Conservation (phyloP, 441 rosid species). For the Isatis lusitanica region DNA sequence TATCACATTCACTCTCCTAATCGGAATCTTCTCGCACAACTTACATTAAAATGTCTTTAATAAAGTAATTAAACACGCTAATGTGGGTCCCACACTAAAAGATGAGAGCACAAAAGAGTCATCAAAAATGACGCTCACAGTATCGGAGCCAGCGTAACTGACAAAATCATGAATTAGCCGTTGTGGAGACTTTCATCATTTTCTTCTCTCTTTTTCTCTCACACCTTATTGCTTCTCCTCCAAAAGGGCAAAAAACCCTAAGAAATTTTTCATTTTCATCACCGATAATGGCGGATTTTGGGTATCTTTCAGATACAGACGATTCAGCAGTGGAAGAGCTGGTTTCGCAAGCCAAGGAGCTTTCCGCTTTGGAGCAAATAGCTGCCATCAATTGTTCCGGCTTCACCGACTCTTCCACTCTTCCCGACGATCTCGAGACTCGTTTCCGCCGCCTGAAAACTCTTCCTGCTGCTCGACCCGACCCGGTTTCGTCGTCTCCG, state of each 20-base stretch:
- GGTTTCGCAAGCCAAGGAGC: conserved; percentile 66
- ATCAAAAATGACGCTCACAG: conserved; percentile 15
- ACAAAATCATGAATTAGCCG: conserved; percentile 55
- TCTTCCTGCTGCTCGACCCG: conserved; percentile 40
- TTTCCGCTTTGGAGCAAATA: conserved; percentile 69
- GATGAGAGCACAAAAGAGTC: background rate
- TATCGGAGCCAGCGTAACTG: conserved; percentile 22
- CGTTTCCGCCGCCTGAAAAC: conserved; percentile 84
- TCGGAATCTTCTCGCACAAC: background rate
- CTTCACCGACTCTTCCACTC: conserved; percentile 50
- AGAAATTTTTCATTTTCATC: background rate
- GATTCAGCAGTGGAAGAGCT: conserved; percentile 79
- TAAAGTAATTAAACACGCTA: background rate
- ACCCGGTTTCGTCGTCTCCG: conserved; percentile 12
- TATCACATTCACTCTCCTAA: background rate
- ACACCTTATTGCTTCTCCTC: background rate
- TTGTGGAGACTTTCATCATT: conserved; percentile 32
- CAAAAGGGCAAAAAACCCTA: conserved; percentile 9
- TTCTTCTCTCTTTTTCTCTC: background rate
- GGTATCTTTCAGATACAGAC: conserved; percentile 66
- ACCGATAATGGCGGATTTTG: conserved; percentile 56
- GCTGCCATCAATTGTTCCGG: conserved; percentile 70
- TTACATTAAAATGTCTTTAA: background rate
- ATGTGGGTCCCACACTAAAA: conserved; percentile 2
- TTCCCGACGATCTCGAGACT: conserved; percentile 69